Percentiles rank a stretch among this genome's conserved stretches.
Evolutionary conservation across 208 protist species (phyloP).

Genomic region (Leishmania turanica): DNA sequence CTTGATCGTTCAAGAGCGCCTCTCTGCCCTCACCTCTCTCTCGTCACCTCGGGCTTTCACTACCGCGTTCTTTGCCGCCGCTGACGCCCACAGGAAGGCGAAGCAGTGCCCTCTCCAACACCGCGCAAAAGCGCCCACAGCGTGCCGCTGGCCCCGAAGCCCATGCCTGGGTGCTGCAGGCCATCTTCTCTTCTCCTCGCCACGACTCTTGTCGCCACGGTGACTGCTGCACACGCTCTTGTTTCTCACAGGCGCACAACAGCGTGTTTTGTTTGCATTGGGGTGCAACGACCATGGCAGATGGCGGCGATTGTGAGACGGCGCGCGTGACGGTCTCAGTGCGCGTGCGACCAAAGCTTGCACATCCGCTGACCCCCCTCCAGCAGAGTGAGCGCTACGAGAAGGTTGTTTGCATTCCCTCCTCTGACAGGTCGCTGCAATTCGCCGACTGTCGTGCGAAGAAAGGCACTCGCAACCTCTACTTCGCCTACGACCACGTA

Average conservation of each 20-base stretch:
- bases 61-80: not conserved
- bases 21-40: not conserved
- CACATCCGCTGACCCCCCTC: constrained; percentile 37
- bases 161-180: not conserved
- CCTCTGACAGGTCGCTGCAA: constrained; percentile 48
- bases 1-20: not conserved
- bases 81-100: not conserved
- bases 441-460: constrained; percentile 43
- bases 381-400: constrained; percentile 58
- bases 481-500: constrained; percentile 72
- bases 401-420: constrained; percentile 44
- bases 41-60: not conserved
- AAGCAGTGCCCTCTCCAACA: not conserved
- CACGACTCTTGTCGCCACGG: not conserved
- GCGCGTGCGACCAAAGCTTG: constrained; percentile 65
- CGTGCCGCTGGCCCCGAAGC: not conserved
- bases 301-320: constrained; percentile 10
- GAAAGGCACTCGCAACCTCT: constrained; percentile 15
- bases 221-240: not conserved
- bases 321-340: constrained; percentile 65
- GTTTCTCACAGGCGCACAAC: not conserved
- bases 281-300: not conserved
- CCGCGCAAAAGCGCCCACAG: not conserved
- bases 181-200: not conserved
- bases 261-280: not conserved